These are phyloP conservation scores for Glarea lozoyensis DNA, from an alignment of 495 filamentous ascomycete species.

Conservation along the genomic window DNA sequence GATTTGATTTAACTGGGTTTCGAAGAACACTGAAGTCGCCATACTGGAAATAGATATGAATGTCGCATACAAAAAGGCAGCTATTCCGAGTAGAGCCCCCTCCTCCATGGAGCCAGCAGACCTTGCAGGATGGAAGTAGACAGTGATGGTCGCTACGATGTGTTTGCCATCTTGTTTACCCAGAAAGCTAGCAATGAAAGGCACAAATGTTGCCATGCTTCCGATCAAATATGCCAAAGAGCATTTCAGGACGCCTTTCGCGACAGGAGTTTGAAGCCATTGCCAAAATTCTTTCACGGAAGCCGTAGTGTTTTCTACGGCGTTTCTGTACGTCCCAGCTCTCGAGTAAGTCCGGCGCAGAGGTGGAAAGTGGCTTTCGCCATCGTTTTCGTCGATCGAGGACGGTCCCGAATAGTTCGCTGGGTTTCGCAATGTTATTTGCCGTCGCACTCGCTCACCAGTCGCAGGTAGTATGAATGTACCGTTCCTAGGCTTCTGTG, in stretches of 20 bases:
- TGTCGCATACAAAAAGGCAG: slow-evolving; percentile 76
- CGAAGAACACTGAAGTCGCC: slow-evolving; percentile 72
- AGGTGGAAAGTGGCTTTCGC: slow-evolving; percentile 7
- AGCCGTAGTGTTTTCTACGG: slow-evolving; percentile 18
- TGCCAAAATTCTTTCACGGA: slow-evolving; percentile 23
- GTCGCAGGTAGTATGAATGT: slow-evolving; percentile 52
- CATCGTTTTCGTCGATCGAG: slow-evolving; percentile 3
- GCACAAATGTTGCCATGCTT: slow-evolving; percentile 79
- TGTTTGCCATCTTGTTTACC: slow-evolving; percentile 93
- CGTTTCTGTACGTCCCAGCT: slow-evolving; percentile 22
- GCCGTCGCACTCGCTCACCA: slow-evolving; percentile 49
- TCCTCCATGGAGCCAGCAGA: slow-evolving; percentile 86
- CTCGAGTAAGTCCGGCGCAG: slow-evolving; percentile 16
- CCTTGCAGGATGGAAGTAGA: slow-evolving; percentile 95
- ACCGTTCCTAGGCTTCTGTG: slow-evolving; percentile 44
- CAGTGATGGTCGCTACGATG: slow-evolving; percentile 84
- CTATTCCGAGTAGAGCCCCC: slow-evolving; percentile 71
- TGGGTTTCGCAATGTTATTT: slow-evolving; percentile 42
- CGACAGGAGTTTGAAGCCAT: slow-evolving; percentile 43
- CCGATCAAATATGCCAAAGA: slow-evolving; percentile 85
- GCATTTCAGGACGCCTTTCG: slow-evolving; percentile 80
- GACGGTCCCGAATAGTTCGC: slow-evolving; percentile 23
- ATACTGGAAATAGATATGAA: slow-evolving; percentile 79
- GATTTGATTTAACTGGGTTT: slow-evolving; percentile 50
- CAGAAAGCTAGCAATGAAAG: slow-evolving; percentile 59